Evolutionary conservation across 257 asterid genomes (phyloP), one percentile per base, ranked within the genome.

Genomic region (Ophiorrhiza pumila): DNA sequence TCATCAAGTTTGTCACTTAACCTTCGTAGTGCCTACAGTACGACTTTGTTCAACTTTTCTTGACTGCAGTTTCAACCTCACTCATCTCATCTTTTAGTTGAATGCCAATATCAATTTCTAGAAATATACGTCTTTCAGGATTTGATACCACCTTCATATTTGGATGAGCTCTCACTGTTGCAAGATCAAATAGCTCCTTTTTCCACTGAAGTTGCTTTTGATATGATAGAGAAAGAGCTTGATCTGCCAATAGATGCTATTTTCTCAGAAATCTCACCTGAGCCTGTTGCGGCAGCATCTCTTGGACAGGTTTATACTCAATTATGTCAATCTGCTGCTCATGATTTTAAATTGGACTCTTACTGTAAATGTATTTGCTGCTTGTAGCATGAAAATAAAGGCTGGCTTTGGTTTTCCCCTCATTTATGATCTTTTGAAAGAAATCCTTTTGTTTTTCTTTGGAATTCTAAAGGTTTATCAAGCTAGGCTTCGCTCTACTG

Each of bases 221-320:
- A 78, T 76, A 91, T 78, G 65, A 90, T 94, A 74, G 98, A 94
- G 84, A 78, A 83, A 84, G 98, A 94, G 80, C 93, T 94, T 74
- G 89, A 87, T 74, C 80, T 89, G 41, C 96, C 97, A 71, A 83
- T 94, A 81, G 96, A 90, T 73, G 85, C 71, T 55, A 77, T 94
- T 73, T 91, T 90, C 84, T 90, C 98, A 17, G 97, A 94, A 86
- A 90, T 94, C 71, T 88, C 98, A 73, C 95, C 97, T 15, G 97
- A 85, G 85, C 98, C 98, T 63, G 91, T 91, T 23, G 98, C 98
- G 72, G 98, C 98, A 53, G 98, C 98, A 72, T 94, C 98, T 68
- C 95, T 94, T 77, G 98, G 98, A 78, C 98, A 94, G 96, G 98
- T 88, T 72, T 66, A 69, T 69, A 65, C 45, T 55, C 66, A 52